These are phyloP conservation scores for Kodamaea laetipori DNA, from an alignment of 805 yeast species.

Conservation along the genomic window DNA sequence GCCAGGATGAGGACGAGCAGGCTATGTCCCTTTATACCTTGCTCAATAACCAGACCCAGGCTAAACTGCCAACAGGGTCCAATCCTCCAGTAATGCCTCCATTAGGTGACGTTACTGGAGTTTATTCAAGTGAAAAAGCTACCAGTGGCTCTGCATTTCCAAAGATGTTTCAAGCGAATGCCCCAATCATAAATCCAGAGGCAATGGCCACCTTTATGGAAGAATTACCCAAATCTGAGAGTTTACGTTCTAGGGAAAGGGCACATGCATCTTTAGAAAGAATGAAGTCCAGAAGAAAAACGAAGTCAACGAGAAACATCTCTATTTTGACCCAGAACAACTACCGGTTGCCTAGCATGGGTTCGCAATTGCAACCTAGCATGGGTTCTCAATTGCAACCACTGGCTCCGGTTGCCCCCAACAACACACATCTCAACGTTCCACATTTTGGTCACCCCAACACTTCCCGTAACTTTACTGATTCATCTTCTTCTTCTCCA, in stretches of 20 bases:
- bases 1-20: conserved; percentile 62
- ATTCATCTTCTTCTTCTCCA: conserved; percentile 2
- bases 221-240: conserved; percentile 31
- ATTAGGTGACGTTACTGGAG: conserved; percentile 44
- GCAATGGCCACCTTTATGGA: conserved; percentile 21
- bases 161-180: conserved; percentile 1
- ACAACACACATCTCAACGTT: conserved; percentile 1
- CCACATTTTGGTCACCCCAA: neutral
- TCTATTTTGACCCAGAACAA: conserved; percentile 25
- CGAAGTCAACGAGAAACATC: conserved; percentile 38
- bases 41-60: conserved; percentile 30
- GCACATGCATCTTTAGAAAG: conserved; percentile 67
- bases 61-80: conserved; percentile 11
- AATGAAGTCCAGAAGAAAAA: conserved; percentile 59
- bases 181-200: conserved; percentile 1
- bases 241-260: conserved; percentile 53
- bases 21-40: conserved; percentile 69
- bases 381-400: conserved; percentile 29
- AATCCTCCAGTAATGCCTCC: conserved; percentile 36
- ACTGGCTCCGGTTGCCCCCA: neutral
- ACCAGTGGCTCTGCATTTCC: conserved; percentile 2
- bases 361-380: conserved; percentile 24
- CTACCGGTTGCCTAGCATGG: conserved; percentile 26
- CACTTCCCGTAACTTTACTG: neutral
- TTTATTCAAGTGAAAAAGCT: conserved; percentile 19